These are phyloP conservation scores for Ceratobasidium sp. DNA, from an alignment of 1,284 basidiomycete species.

Conservation along the genomic window DNA sequence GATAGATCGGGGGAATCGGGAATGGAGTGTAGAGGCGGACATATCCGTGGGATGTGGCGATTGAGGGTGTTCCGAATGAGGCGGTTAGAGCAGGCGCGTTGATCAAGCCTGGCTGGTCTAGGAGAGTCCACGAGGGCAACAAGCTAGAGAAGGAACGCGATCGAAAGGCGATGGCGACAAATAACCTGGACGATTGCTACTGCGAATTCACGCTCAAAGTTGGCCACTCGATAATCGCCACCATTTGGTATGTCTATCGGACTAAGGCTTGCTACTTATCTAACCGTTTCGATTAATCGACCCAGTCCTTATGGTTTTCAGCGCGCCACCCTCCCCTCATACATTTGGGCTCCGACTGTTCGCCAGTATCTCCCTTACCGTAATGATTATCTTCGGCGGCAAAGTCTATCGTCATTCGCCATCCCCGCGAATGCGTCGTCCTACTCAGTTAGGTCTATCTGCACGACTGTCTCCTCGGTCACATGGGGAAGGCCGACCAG, in stretches of 20 bases:
- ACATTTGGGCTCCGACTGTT: no score
- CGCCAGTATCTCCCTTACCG: no score
- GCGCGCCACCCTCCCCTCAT: conserved; percentile 56
- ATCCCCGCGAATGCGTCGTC: no score
- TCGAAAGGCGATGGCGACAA: not conserved
- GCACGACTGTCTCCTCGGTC: no score
- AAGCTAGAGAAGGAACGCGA: not conserved
- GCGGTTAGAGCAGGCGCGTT: not conserved
- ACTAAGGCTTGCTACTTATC: not conserved
- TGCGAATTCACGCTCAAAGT: conserved; percentile 29
- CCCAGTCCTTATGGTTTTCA: conserved; percentile 56
- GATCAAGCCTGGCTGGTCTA: not conserved
- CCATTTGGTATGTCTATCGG: no score
- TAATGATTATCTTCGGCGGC: no score
- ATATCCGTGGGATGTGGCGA: not conserved
- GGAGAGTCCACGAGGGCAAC: no score
- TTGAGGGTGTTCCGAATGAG: conserved; percentile 33
- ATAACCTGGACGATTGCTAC: not conserved
- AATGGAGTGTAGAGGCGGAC: no score
- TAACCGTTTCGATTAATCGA: conserved; percentile 52
- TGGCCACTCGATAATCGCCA: conserved; percentile 37
- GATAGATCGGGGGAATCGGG: conserved; percentile 47
- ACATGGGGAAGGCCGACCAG: conserved; percentile 1
- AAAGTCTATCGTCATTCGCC: no score
- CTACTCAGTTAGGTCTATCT: no score